A percentile compares a stretch with the other conserved stretches of the same genome.
These are phyloP conservation scores for Lichina pygmaea DNA, from an alignment of 495 filamentous ascomycete species.

Conservation along the genomic window DNA sequence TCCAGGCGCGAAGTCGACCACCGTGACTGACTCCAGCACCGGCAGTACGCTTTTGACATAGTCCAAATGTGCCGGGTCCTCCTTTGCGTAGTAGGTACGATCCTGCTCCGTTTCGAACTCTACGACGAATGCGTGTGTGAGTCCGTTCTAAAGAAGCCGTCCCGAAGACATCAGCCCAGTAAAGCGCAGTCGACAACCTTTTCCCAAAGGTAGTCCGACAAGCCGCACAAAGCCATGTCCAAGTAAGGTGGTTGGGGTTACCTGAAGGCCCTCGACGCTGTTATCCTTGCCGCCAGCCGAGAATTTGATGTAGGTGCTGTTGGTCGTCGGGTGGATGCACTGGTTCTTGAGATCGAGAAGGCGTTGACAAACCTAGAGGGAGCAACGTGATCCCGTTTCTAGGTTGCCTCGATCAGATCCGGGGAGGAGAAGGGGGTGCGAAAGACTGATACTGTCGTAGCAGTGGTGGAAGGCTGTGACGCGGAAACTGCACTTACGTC, in stretches of 20 bases:
- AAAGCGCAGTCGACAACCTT: too few relatives aligned
- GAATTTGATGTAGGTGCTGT: slow-evolving; percentile 29
- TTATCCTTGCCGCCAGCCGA: slow-evolving; percentile 33
- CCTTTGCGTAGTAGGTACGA: slow-evolving; percentile 24
- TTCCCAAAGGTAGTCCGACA: too few relatives aligned
- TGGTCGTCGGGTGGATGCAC: slow-evolving; percentile 18
- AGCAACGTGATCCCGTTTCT: too few relatives aligned
- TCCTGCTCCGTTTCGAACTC: slow-evolving; percentile 31
- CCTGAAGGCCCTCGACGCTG: slow-evolving; percentile 34
- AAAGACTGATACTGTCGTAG: neutral
- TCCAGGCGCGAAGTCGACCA: slow-evolving; percentile 18
- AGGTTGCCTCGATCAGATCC: too few relatives aligned
- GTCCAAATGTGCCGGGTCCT: slow-evolving; percentile 21
- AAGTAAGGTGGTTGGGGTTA: slow-evolving; percentile 8
- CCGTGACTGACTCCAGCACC: slow-evolving; percentile 14
- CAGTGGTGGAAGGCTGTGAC: neutral
- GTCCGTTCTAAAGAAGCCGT: slow-evolving; percentile 15
- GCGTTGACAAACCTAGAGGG: too few relatives aligned
- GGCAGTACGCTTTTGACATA: slow-evolving; percentile 16
- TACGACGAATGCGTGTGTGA: slow-evolving; percentile 32
- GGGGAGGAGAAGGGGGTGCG: neutral
- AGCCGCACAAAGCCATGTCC: too few relatives aligned
- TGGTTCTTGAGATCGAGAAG: neutral
- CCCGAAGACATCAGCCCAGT: too few relatives aligned
- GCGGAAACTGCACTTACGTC: neutral